These are phyloP conservation scores for Tricholoma saponaceum DNA, from an alignment of 768 basidiomycete genomes.

Conservation along the genomic window DNA sequence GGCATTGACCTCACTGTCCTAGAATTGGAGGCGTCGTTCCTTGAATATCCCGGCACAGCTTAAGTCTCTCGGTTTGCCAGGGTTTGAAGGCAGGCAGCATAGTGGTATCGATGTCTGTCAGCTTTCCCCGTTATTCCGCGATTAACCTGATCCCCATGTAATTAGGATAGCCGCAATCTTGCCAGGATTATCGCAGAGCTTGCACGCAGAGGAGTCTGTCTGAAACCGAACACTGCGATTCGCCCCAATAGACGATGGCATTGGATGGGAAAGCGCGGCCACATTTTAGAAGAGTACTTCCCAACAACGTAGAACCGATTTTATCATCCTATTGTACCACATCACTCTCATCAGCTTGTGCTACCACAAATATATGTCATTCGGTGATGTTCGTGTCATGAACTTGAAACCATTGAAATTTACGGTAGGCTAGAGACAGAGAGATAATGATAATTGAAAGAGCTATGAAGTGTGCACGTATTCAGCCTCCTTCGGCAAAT, in stretches of 20 bases:
- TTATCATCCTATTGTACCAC: neutral
- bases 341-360: neutral
- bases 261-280: slow-evolving; percentile 83
- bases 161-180: slow-evolving; percentile 87
- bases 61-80: slow-evolving; percentile 59
- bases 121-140: slow-evolving; percentile 10
- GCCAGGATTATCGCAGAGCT: slow-evolving; percentile 78
- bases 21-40: slow-evolving; percentile 28
- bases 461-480: neutral
- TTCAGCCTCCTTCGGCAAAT: slow-evolving; percentile 43
- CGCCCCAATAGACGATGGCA: slow-evolving; percentile 65
- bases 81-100: slow-evolving; percentile 83
- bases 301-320: slow-evolving; percentile 12
- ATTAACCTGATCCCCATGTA: slow-evolving; percentile 8
- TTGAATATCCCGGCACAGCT: slow-evolving; percentile 78
- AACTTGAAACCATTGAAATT: too few species aligned
- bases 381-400: neutral
- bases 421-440: too few species aligned
- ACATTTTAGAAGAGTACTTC: slow-evolving; percentile 49
- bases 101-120: slow-evolving; percentile 84
- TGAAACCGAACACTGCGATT: slow-evolving; percentile 74
- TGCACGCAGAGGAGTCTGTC: slow-evolving; percentile 58
- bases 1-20: slow-evolving; percentile 3
- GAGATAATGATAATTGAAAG: neutral
- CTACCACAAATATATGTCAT: neutral